Evolutionary conservation across 2,329 filamentous ascomycete species (phyloP), one percentile per base, ranked within the genome.

Genomic region (Bipolaris zeicola): DNA sequence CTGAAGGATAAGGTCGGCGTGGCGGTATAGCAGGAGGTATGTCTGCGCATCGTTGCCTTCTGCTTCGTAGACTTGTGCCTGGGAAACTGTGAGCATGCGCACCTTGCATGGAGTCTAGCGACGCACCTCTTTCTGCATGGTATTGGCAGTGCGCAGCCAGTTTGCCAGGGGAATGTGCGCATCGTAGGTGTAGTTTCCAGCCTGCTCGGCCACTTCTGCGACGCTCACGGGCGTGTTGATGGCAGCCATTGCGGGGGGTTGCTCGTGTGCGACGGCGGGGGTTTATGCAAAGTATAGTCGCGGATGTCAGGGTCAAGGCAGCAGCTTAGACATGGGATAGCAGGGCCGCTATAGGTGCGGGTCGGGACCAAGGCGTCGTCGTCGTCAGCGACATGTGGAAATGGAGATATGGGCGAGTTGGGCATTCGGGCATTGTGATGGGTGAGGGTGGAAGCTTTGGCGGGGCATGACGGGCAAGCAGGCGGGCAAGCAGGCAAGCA

Each of bases 21-120:
- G 92, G 65, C 95, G 88, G 73, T 95, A 91, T n/a, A 96, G 85
- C 57, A 98, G 87, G 52, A 97, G 84, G 75, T 96, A 99, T 4
- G 94, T 91, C 71, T 95, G 89, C 67, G 92, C 87, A 62, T 92
- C 87, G 76, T 97, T 93, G 68, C 89, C 89, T 76, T 98, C 94
- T 39, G 85, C 84, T 68, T 95, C 84, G 72, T 96, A 96, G 66
- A 94, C 91, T 49, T 86, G 83, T 18, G 92, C 93, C 91, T 97
- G 70, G 11, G 39, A 18, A 52, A 5, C 33, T 14, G 65, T 61
- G 67, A 53, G 69, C 66, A 63, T 46, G 43, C 22, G 46, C 44
- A 31, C 36, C 5, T 16, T 22, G 11, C 26, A 14, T 24, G 10
- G 20, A 1, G 31, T 11, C 14, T 38, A 20, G 46, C n/a, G 28